phyloP scores from a whole-genome alignment of 192 early-diverging fungal genomes.

The Jimgerdemannia lactiflua region DNA sequence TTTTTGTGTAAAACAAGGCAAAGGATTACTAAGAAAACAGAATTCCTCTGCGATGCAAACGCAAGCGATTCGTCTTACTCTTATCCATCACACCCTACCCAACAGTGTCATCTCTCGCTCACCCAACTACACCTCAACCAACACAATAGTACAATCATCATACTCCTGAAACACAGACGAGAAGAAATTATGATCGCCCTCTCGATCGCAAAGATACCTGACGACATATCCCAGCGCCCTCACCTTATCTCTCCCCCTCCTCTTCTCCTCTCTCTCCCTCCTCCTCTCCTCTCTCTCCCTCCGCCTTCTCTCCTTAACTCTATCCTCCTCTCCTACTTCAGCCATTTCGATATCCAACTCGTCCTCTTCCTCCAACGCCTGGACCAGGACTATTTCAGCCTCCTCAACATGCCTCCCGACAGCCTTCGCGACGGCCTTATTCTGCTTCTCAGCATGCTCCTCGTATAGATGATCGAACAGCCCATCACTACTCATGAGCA shows the following conservation, averaged over 20 bases:
- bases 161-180: slow-evolving; percentile 53
- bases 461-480: slow-evolving; percentile 57
- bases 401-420: slow-evolving; percentile 50
- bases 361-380: slow-evolving; percentile 4
- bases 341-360: slow-evolving; percentile 23
- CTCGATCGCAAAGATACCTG: slow-evolving; percentile 44
- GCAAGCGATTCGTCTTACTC: too few relatives aligned
- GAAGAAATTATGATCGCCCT: slow-evolving; percentile 40
- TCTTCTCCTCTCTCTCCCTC: slow-evolving; percentile 1
- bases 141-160: slow-evolving; percentile 56
- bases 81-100: too few relatives aligned
- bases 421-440: slow-evolving; percentile 41
- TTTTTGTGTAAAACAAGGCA: too few relatives aligned
- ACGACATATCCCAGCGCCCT: slow-evolving; percentile 39
- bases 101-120: not conserved
- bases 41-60: too few relatives aligned
- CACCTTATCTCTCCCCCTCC: slow-evolving; percentile 22
- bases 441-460: slow-evolving; percentile 45
- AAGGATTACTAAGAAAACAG: too few relatives aligned
- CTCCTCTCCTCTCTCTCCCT: slow-evolving; percentile 5
- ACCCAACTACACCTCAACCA: slow-evolving; percentile 31
- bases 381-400: slow-evolving; percentile 34
- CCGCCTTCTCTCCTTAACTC: slow-evolving; percentile 13
- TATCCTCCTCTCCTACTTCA: slow-evolving; percentile 27
- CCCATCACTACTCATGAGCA: slow-evolving; percentile 59